A percentile compares a stretch with the other conserved stretches of the same genome.
Evolutionary conservation across 2,329 filamentous ascomycete genomes (phyloP).

Genomic region (Fusarium metavorans): DNA sequence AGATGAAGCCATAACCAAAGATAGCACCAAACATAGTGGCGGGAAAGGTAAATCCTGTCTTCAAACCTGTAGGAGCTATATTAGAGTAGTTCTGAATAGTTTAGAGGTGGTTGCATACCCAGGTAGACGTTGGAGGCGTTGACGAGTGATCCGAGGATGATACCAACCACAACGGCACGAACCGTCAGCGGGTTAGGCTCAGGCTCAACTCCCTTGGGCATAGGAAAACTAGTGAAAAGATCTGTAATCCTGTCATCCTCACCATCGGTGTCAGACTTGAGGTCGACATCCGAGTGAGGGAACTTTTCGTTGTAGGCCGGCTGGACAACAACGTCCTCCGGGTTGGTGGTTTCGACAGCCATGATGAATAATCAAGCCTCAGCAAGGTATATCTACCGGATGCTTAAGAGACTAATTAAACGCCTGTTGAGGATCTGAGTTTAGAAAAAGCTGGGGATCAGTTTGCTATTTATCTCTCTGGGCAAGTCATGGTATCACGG

Average conservation of each 20-base stretch:
- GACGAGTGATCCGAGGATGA: background rate
- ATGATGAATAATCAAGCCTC: background rate
- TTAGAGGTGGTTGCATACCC: background rate
- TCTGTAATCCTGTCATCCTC: background rate
- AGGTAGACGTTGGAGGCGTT: background rate
- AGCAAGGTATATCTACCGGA: background rate
- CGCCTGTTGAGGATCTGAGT: background rate
- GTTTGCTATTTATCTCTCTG: background rate
- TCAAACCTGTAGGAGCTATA: conserved; percentile 53
- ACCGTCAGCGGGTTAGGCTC: background rate
- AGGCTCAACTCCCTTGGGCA: background rate
- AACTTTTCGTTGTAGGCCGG: background rate
- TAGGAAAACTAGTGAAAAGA: background rate
- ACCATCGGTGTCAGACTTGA: background rate
- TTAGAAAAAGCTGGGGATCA: background rate
- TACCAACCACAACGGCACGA: background rate
- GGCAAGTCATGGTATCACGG: background rate
- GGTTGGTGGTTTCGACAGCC: background rate
- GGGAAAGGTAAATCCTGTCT: conserved; percentile 64
- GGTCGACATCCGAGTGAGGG: background rate
- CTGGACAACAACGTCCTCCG: background rate
- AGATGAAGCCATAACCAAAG: conserved; percentile 70
- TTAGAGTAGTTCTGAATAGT: background rate
- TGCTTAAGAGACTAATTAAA: background rate
- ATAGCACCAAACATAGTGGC: conserved; percentile 66